Evolutionary conservation across 2,329 filamentous ascomycete species (phyloP), one percentile per base, ranked within the genome.

Genomic region (Drechslerella dactyloides): DNA sequence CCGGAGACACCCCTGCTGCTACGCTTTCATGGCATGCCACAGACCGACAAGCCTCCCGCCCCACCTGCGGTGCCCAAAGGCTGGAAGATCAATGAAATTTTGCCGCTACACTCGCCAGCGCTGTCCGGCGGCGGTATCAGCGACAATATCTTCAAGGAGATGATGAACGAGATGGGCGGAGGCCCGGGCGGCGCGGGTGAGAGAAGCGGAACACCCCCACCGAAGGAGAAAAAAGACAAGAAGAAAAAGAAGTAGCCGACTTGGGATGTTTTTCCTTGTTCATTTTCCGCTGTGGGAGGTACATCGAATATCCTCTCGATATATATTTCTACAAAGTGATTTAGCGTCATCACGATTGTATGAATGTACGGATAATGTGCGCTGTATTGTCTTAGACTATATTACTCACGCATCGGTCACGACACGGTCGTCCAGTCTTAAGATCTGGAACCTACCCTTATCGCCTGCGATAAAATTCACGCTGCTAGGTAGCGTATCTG

Each of bases 121-220:
- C 85, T 97, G 81, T 94, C 90, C 60, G 94, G 94, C 7, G 94
- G 94, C 10, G 94, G 94, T 37, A 91, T 97, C 10, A 93, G 87
- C 73, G 94, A 99, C 80, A 96, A 97, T 78, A 86, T 97, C 73
- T 87, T 97, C 78, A 91, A 94, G 82, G 93, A 97, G 76, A 96
- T 97, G 84, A 96, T 97, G 93, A 89, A 87, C 77, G 91, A 96
- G 82, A 96, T 97, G 91, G 83, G 85, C 56, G 75, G 76, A 58
- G 75, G 69, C 10, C 23, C 30, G 1, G 59, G 75, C 23, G 59
- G 75, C 21, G 74, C 66, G 17, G 79, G 82, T 76, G 80, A 80
- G 3, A 80, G 81, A 2, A 78, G 78, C 37, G 51, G 76, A 76
- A 77, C 76, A 73, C 80, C 83, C 77, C 82, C 84, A 75, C 79